Evolutionary conservation across 129 eudicot genomes (phyloP), one percentile per base, ranked within the genome.

Genomic region (Calendula officinalis): DNA sequence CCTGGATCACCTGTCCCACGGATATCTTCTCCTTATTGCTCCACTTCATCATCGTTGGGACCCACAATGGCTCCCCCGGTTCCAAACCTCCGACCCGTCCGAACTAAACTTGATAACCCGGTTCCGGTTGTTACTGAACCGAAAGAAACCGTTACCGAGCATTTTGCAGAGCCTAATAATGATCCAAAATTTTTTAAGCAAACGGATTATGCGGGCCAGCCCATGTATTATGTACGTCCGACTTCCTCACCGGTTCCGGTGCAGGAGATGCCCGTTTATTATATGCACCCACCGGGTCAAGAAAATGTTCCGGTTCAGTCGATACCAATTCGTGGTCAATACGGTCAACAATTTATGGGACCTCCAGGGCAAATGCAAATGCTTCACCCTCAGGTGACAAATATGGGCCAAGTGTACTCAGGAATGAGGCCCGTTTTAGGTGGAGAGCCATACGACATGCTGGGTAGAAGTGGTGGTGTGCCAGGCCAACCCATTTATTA

Each of bases 1-100:
- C 84, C 96, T 2, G 90, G 91, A 6, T 91, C 95, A 3, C 97
- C 97, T 6, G 76, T 74, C 38, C 91, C 86, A 15, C 69, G 80
- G 14, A 22, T 54, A 1, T 52, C 84, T 2, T 79, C 98, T 0
- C 89, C 98, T 0, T 88, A 75, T 67, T 73, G 90, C 68, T 91
- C 95, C 41, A 78, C 84, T 1, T 82, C 97, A 0, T 82, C 94
- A 5, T 50, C 91, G 0, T 66, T 80, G 67, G 87, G 72, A 3
- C 79, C 97, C 4, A 42, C 74, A 0, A 17, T 13, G 7, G 44
- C 56, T 34, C 71, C 82, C 0, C 62, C 74, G 2, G 65, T 78
- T 40, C 87, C 88, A 3, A 78, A 91, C 41, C 88, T 87, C 13
- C 90, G 88, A 35, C 90, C 98, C 0, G 84, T 91, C 0, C 63